Percentiles rank a stretch among this genome's conserved stretches.
Evolutionary conservation across 1,284 basidiomycete genomes (phyloP).

Genomic region (Ustilago lituana): DNA sequence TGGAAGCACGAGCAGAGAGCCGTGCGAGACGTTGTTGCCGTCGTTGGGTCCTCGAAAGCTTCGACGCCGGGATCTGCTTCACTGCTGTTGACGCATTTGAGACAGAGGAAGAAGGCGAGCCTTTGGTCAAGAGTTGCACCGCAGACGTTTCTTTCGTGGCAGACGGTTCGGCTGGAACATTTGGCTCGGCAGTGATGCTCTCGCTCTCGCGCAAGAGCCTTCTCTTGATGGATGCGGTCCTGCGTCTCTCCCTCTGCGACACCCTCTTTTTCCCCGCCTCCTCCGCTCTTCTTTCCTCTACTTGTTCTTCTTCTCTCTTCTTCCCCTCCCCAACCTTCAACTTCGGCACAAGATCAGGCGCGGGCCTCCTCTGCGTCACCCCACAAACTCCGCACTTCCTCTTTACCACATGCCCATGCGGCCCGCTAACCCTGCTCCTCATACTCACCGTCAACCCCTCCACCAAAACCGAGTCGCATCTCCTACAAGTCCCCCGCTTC

Average conservation of each 20-base stretch:
- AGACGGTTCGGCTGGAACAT: too few species aligned
- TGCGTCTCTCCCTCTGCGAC: conserved; percentile 27
- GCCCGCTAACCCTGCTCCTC: conserved; percentile 20
- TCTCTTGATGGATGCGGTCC: conserved; percentile 16
- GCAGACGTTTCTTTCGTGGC: too few species aligned
- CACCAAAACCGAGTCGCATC: conserved; percentile 21
- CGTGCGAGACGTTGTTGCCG: neutral
- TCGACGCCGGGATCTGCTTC: neutral
- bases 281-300: neutral
- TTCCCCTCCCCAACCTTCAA: neutral
- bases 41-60: conserved; percentile 6
- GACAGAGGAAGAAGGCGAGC: neutral
- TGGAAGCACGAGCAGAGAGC: neutral
- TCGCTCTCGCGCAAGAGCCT: neutral
- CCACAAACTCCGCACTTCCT: conserved; percentile 25
- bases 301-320: neutral
- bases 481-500: conserved; percentile 17
- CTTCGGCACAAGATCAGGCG: conserved; percentile 21
- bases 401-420: conserved; percentile 35
- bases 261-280: neutral
- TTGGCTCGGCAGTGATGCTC: too few species aligned
- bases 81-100: neutral
- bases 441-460: conserved; percentile 26
- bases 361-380: conserved; percentile 14
- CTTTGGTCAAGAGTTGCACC: neutral